These are phyloP conservation scores for Penicillium hesseltinei DNA, from an alignment of 2,329 filamentous ascomycete genomes.

Conservation along the genomic window DNA sequence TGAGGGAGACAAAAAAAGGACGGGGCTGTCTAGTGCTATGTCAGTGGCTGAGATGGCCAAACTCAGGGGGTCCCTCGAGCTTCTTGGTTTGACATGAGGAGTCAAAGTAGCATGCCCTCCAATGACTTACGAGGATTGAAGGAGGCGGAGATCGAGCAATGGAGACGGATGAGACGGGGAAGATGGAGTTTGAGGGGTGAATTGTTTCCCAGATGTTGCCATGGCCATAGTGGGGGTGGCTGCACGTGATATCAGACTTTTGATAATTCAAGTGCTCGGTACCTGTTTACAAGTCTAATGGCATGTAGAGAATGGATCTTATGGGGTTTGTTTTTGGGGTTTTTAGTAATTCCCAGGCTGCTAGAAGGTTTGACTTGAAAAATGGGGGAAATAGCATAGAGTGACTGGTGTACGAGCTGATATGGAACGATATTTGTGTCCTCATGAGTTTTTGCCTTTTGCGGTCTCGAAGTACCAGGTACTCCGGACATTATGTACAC, in stretches of 20 bases:
- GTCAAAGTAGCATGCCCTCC: background rate
- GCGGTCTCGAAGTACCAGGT: background rate
- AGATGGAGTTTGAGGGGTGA: conserved; percentile 36
- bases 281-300: background rate
- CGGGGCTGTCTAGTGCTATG: conserved; percentile 31
- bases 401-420: background rate
- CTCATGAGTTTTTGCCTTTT: background rate
- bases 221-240: conserved; percentile 32
- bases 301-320: background rate
- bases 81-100: background rate
- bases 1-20: conserved; percentile 20
- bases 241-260: conserved; percentile 25
- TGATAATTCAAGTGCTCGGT: conserved; percentile 16
- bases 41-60: conserved; percentile 25
- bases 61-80: background rate
- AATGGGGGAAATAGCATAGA: background rate
- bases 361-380: background rate
- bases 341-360: background rate
- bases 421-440: background rate
- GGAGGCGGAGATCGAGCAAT: conserved; percentile 12
- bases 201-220: conserved; percentile 34
- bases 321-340: background rate
- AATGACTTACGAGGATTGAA: conserved; percentile 12
- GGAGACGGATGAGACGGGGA: conserved; percentile 19
- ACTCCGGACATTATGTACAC: background rate